phyloP scores from a whole-genome alignment of 2,329 filamentous ascomycete genomes.

The Nemania diffusa region DNA sequence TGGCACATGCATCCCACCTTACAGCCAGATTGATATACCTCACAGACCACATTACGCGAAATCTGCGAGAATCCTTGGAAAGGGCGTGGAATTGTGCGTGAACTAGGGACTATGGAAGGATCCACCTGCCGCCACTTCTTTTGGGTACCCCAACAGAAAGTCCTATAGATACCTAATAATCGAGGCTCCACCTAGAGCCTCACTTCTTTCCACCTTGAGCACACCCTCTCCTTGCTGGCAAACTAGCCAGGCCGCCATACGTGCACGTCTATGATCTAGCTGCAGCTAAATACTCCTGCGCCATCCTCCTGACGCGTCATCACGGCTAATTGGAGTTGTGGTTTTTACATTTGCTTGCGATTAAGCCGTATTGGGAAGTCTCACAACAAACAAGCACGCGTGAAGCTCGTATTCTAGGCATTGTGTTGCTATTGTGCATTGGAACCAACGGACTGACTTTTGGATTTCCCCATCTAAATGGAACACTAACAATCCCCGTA shows the following conservation, averaged over 20 bases:
- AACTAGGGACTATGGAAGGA: too few relatives aligned
- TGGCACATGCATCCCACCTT: too few relatives aligned
- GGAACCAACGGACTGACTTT: conserved; percentile 9
- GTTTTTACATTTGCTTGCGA: background rate
- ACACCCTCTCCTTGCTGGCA: background rate
- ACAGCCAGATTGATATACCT: too few relatives aligned
- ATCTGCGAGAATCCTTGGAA: too few relatives aligned
- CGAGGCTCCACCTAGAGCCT: conserved; percentile 1
- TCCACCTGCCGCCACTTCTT: too few relatives aligned
- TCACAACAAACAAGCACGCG: background rate
- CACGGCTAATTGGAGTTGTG: background rate
- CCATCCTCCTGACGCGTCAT: background rate
- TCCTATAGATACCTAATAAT: background rate
- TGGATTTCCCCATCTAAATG: background rate
- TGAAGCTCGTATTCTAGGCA: background rate
- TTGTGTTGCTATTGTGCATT: conserved; percentile 9
- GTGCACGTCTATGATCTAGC: conserved; percentile 15
- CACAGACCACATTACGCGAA: too few relatives aligned
- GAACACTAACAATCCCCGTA: background rate
- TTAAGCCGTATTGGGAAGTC: background rate
- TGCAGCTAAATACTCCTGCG: background rate
- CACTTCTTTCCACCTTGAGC: background rate
- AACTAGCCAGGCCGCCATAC: conserved; percentile 7
- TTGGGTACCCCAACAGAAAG: background rate
- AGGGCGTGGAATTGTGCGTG: too few relatives aligned